Conservation (phyloP, 2,329 filamentous ascomycete genomes). For the Dothistroma septosporum region DNA sequence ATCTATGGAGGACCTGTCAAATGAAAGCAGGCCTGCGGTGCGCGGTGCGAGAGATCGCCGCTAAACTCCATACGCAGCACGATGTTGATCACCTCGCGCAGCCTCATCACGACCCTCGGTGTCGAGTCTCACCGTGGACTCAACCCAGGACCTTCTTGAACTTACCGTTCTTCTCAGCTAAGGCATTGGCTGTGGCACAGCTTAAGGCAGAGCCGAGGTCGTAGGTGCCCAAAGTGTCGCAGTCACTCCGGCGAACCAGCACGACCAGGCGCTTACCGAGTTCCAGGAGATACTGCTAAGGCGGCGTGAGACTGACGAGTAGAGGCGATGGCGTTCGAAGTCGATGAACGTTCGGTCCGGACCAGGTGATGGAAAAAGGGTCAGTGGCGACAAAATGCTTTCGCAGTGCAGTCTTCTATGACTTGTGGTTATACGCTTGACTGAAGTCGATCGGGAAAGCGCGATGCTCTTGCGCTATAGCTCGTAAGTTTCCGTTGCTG, state of each 20-base stretch:
- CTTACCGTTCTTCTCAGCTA: not conserved
- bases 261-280: not conserved
- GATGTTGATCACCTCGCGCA: not conserved
- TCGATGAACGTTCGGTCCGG: not conserved
- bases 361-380: not conserved
- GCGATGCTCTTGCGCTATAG: not conserved
- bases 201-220: not conserved
- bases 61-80: not conserved
- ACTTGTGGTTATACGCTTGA: not conserved
- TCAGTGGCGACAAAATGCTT: not conserved
- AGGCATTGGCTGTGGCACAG: not conserved
- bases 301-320: not conserved
- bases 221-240: not conserved
- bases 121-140: conserved; percentile 12
- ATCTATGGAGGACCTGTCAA: not conserved
- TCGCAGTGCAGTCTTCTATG: not conserved
- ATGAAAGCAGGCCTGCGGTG: not conserved
- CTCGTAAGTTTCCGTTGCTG: not conserved
- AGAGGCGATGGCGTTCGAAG: not conserved
- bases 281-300: not conserved
- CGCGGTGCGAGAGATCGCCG: not conserved
- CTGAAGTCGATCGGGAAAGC: not conserved
- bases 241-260: not conserved
- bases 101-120: conserved; percentile 40
- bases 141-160: not conserved